phyloP scores from a whole-genome alignment of 2,329 filamentous ascomycete genomes.

The Hawksworthiomyces lignivorus region DNA sequence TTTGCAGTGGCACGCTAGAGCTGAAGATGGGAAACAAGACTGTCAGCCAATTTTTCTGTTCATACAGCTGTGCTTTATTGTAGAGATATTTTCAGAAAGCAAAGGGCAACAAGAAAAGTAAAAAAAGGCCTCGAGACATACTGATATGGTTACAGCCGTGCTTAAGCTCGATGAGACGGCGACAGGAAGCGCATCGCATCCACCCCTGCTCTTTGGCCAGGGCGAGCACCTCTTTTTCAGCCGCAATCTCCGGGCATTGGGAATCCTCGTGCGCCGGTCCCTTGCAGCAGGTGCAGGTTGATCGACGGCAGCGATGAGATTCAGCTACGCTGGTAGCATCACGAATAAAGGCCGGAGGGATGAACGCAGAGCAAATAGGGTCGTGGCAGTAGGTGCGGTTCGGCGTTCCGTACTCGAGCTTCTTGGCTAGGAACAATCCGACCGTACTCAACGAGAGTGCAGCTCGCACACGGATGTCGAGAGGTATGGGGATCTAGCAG shows the following conservation, averaged over 20 bases:
- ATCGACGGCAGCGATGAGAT: slow-evolving; percentile 31
- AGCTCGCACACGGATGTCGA: slow-evolving; percentile 20
- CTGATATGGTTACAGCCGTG: slow-evolving; percentile 48
- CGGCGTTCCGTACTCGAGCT: slow-evolving; percentile 35
- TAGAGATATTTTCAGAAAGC: too few species aligned
- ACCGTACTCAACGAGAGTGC: slow-evolving; percentile 28
- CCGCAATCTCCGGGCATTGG: slow-evolving; percentile 36
- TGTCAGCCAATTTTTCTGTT: neutral
- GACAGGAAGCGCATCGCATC: slow-evolving; percentile 39
- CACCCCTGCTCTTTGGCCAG: slow-evolving; percentile 34
- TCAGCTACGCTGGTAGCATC: slow-evolving; percentile 25
- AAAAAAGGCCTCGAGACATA: too few species aligned
- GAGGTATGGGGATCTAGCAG: slow-evolving; percentile 34
- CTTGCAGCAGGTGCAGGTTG: slow-evolving; percentile 45
- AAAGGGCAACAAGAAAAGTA: too few species aligned
- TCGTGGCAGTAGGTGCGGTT: slow-evolving; percentile 43
- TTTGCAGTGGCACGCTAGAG: slow-evolving; percentile 2
- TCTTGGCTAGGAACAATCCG: slow-evolving; percentile 30
- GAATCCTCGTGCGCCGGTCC: slow-evolving; percentile 26
- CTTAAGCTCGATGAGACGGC: slow-evolving; percentile 35
- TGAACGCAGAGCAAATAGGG: slow-evolving; percentile 36
- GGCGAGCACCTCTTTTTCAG: slow-evolving; percentile 28
- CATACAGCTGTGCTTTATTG: too few species aligned
- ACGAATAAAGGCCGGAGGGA: slow-evolving; percentile 20
- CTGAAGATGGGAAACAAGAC: neutral